Percentiles rank a stretch among this genome's conserved stretches.
phyloP scores from a whole-genome alignment of 108 stramenopile species.

The Epipyxis sp. region DNA sequence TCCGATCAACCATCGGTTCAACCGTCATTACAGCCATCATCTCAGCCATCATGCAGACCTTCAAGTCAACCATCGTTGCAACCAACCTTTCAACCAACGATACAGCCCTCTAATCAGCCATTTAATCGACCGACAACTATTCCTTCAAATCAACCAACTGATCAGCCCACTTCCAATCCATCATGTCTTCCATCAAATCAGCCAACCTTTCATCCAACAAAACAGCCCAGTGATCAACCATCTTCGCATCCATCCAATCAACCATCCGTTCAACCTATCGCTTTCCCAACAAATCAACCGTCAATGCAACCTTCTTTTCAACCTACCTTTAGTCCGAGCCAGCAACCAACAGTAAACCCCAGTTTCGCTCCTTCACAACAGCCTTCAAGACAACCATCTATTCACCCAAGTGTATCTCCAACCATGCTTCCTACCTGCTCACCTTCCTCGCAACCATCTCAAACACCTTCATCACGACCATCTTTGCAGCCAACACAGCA shows the following conservation, averaged over 20 bases:
- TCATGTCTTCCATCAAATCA: neutral
- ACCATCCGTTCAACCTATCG: constrained; percentile 8
- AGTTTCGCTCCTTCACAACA: constrained; percentile 25
- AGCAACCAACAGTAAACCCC: constrained; percentile 5
- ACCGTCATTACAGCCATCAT: too few species aligned
- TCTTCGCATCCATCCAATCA: neutral
- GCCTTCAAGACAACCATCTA: too few species aligned
- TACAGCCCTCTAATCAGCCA: neutral
- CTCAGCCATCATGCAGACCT: neutral
- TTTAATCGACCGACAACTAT: neutral
- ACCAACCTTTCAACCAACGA: neutral
- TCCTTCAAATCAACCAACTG: neutral
- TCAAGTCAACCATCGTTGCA: neutral
- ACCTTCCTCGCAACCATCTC: too few species aligned
- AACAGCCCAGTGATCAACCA: neutral
- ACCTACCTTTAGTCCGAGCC: neutral
- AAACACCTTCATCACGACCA: too few species aligned
- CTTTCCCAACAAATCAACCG: constrained; percentile 8
- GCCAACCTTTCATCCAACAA: neutral
- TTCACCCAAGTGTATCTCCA: too few species aligned
- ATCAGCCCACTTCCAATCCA: neutral
- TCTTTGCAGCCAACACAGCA: too few species aligned
- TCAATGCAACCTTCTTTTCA: constrained; percentile 13
- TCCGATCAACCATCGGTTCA: too few species aligned
- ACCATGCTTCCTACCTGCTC: too few species aligned